Evolutionary conservation across 805 yeast genomes (phyloP).

Genomic region (Debaryomyces hansenii): DNA sequence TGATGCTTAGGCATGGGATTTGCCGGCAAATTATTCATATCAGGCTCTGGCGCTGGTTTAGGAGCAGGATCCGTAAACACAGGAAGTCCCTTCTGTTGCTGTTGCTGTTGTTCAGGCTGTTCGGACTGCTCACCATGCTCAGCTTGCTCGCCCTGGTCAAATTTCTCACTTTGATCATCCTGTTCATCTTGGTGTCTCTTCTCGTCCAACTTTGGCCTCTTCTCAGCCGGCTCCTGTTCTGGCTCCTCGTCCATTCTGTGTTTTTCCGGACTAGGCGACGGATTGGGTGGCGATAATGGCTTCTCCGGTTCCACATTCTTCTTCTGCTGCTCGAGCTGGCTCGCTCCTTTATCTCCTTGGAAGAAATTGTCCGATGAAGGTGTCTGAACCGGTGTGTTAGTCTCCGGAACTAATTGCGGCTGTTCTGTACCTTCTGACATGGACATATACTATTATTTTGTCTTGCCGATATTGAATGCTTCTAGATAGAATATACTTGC

Average conservation of each 20-base stretch:
- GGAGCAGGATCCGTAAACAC: slow-evolving; percentile 59
- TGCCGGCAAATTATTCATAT: slow-evolving; percentile 63
- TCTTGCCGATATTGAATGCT: too few relatives aligned
- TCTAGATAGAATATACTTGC: too few relatives aligned
- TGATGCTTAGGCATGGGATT: slow-evolving; percentile 82
- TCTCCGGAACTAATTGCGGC: slow-evolving; percentile 20
- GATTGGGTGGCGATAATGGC: slow-evolving; percentile 46
- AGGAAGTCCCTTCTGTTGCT: slow-evolving; percentile 7
- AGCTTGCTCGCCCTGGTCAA: slow-evolving; percentile 9
- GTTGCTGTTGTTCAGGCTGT: not conserved
- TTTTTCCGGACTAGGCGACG: slow-evolving; percentile 44
- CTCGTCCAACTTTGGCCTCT: slow-evolving; percentile 5
- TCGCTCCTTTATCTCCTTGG: slow-evolving; percentile 18
- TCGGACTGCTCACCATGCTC: slow-evolving; percentile 4
- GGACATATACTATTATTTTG: not conserved
- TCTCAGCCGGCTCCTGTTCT: slow-evolving; percentile 16
- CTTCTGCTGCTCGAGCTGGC: slow-evolving; percentile 1
- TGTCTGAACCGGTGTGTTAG: slow-evolving; percentile 40
- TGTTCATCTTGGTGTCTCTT: slow-evolving; percentile 5
- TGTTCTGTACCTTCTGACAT: slow-evolving; percentile 26
- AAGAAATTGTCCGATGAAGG: slow-evolving; percentile 33
- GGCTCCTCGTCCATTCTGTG: slow-evolving; percentile 29
- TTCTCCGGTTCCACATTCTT: slow-evolving; percentile 24
- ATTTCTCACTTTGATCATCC: slow-evolving; percentile 19
- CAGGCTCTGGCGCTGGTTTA: slow-evolving; percentile 71